Percentiles rank a stretch among this genome's conserved stretches.
phyloP scores from a whole-genome alignment of 2,329 filamentous ascomycete species.

The Phaeosphaeriaceae sp. region DNA sequence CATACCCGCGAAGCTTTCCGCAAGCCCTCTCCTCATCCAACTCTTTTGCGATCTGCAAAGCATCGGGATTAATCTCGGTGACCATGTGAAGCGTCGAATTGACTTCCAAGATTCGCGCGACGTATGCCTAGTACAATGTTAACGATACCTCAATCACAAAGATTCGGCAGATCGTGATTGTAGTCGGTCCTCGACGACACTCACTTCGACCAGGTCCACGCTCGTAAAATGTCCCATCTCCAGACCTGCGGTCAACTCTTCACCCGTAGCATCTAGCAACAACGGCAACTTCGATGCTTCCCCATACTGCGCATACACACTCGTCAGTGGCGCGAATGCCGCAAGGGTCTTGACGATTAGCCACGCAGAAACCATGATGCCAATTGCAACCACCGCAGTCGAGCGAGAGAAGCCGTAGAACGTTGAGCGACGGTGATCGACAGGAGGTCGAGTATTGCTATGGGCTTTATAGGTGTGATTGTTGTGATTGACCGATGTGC shows the following conservation, averaged over 20 bases:
- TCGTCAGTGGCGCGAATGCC: slow-evolving; percentile 26
- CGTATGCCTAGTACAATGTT: slow-evolving; percentile 53
- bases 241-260: slow-evolving; percentile 60
- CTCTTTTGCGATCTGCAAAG: slow-evolving; percentile 55
- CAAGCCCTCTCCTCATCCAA: slow-evolving; percentile 58
- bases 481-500: slow-evolving; percentile 2
- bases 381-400: slow-evolving; percentile 5
- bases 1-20: slow-evolving; percentile 55
- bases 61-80: slow-evolving; percentile 64
- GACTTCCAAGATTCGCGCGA: slow-evolving; percentile 59
- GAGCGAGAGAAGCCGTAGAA: neutral
- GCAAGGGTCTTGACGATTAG: slow-evolving; percentile 23
- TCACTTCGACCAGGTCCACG: slow-evolving; percentile 59
- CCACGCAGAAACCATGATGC: slow-evolving; percentile 29
- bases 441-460: neutral
- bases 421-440: neutral
- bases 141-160: neutral
- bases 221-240: slow-evolving; percentile 61
- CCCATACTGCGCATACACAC: slow-evolving; percentile 21
- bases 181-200: neutral
- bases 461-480: slow-evolving; percentile 17
- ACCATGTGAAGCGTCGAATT: slow-evolving; percentile 61
- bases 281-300: slow-evolving; percentile 32
- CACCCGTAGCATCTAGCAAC: slow-evolving; percentile 60
- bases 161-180: neutral